Evolutionary conservation across 1,139 yeast genomes (phyloP).

Genomic region (Meyerozyma guilliermondii): DNA sequence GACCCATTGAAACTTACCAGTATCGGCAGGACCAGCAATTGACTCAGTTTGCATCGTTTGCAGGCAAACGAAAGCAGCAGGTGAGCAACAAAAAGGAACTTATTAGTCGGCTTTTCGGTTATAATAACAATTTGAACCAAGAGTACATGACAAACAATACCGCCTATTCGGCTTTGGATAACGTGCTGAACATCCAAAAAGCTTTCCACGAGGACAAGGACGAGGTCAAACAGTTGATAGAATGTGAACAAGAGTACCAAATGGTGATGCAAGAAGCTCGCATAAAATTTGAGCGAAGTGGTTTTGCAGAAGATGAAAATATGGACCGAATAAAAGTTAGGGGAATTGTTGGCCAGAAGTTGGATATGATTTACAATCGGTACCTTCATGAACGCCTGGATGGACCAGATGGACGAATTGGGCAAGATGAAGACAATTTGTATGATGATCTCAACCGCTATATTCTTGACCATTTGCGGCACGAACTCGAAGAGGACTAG

Average conservation of each 20-base stretch:
- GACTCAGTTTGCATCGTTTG: constrained; percentile 29
- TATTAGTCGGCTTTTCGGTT: constrained; percentile 35
- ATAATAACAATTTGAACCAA: constrained; percentile 32
- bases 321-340: constrained; percentile 28
- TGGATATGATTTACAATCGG: constrained; percentile 21
- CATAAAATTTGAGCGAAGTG: background rate
- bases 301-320: constrained; percentile 8
- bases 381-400: constrained; percentile 10
- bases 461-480: background rate
- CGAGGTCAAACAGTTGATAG: constrained; percentile 29
- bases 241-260: constrained; percentile 31
- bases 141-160: constrained; percentile 42
- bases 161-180: constrained; percentile 34
- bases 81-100: constrained; percentile 39
- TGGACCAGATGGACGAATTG: too few species aligned
- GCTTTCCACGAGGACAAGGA: constrained; percentile 41
- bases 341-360: constrained; percentile 16
- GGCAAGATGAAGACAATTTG: constrained; percentile 10
- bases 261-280: constrained; percentile 23
- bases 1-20: constrained; percentile 14
- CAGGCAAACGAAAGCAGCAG: constrained; percentile 38
- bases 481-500: background rate
- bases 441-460: background rate
- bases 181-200: constrained; percentile 32
- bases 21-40: constrained; percentile 30